These are phyloP conservation scores for Sequoiadendron giganteum DNA, from an alignment of 75 land plant species.

Conservation along the genomic window DNA sequence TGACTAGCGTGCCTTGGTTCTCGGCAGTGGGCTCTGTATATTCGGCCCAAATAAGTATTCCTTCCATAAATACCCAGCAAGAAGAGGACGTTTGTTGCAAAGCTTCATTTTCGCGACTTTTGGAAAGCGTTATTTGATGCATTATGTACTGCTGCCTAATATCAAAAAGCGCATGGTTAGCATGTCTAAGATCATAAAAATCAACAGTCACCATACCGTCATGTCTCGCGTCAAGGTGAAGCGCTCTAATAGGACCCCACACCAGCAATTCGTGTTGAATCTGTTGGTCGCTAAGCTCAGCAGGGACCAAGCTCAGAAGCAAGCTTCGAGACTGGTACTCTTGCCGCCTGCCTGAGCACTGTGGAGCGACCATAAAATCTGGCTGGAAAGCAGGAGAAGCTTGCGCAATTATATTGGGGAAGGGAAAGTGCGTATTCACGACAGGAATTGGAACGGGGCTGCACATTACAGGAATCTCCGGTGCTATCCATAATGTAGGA, in stretches of 20 bases:
- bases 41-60: slow-evolving; percentile 36
- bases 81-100: slow-evolving; percentile 9
- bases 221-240: slow-evolving; percentile 9
- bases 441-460: background rate
- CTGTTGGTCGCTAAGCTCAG: slow-evolving; percentile 16
- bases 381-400: background rate
- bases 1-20: slow-evolving; percentile 51
- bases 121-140: slow-evolving; percentile 23
- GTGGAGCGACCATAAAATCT: background rate
- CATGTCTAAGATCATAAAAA: slow-evolving; percentile 34
- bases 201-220: slow-evolving; percentile 36
- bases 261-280: slow-evolving; percentile 20
- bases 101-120: slow-evolving; percentile 25
- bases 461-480: background rate
- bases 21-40: slow-evolving; percentile 13
- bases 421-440: background rate
- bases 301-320: slow-evolving; percentile 21
- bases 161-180: slow-evolving; percentile 29
- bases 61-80: slow-evolving; percentile 17
- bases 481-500: background rate
- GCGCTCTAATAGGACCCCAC: slow-evolving; percentile 32
- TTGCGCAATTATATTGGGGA: background rate
- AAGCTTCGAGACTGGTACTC: slow-evolving; percentile 22
- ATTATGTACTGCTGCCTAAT: slow-evolving; percentile 37
- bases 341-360: background rate